Percentiles rank a stretch among this genome's conserved stretches.
Conservation (phyloP, 306 rosid species). For the Arachis hypogaea region DNA sequence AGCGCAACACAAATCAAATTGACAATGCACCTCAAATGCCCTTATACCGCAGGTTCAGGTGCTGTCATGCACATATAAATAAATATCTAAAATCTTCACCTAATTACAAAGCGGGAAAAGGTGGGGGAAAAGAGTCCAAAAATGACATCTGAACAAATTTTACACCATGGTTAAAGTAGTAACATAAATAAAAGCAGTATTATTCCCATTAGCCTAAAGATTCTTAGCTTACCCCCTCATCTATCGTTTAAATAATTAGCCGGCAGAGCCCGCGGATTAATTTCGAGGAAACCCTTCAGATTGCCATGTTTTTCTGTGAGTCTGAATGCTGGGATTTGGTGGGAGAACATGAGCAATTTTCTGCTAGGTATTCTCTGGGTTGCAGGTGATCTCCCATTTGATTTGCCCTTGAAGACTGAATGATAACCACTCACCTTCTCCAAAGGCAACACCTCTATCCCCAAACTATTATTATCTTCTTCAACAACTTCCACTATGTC, state of each 20-base stretch:
- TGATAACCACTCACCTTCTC: slow-evolving; percentile 58
- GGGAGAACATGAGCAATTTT: slow-evolving; percentile 81
- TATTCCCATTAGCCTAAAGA: slow-evolving; percentile 33
- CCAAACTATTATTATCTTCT: slow-evolving; percentile 29
- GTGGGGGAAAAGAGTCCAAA: slow-evolving; percentile 7
- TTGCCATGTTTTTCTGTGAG: slow-evolving; percentile 61
- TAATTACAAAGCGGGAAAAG: slow-evolving; percentile 10
- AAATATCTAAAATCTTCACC: slow-evolving; percentile 18
- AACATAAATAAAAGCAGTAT: slow-evolving; percentile 23
- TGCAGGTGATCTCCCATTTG: slow-evolving; percentile 30
- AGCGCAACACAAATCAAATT: slow-evolving; percentile 4
- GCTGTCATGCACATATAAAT: not conserved
- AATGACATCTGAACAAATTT: slow-evolving; percentile 18
- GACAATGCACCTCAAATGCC: not conserved
- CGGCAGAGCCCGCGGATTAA: slow-evolving; percentile 80
- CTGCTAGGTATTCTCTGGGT: slow-evolving; percentile 41
- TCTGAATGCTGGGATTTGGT: slow-evolving; percentile 72
- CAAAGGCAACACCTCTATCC: slow-evolving; percentile 52
- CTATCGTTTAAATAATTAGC: slow-evolving; percentile 35
- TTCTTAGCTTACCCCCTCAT: not conserved
- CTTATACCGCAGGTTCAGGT: not conserved
- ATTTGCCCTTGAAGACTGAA: slow-evolving; percentile 63
- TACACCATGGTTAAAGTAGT: slow-evolving; percentile 27
- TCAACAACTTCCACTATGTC: slow-evolving; percentile 66
- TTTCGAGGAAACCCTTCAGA: slow-evolving; percentile 81